phyloP scores from a whole-genome alignment of 2,329 filamentous ascomycete genomes.

The Aspergillus sp. region DNA sequence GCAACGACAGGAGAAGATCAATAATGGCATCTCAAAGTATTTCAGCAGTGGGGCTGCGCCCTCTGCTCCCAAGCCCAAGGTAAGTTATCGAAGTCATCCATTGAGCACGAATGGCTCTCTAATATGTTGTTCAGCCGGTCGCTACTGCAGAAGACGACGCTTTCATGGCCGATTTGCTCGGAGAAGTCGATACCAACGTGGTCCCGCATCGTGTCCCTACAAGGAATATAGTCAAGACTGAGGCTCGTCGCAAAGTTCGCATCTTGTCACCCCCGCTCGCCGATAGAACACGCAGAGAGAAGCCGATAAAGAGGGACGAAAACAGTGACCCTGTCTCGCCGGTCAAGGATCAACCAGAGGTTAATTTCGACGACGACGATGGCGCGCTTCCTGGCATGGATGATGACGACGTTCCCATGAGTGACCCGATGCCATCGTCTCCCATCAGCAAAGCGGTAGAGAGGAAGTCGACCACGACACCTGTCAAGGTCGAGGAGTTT shows the following conservation, averaged over 20 bases:
- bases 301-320: constrained; percentile 46
- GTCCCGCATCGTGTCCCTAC: constrained; percentile 57
- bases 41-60: constrained; percentile 74
- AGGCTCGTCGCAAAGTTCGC: constrained; percentile 75
- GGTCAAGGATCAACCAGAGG: constrained; percentile 40
- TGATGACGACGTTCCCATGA: constrained; percentile 80
- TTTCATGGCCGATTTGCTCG: constrained; percentile 82
- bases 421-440: constrained; percentile 82
- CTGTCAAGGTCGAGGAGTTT: constrained; percentile 63
- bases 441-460: constrained; percentile 77
- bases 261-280: constrained; percentile 73
- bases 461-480: constrained; percentile 60
- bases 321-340: constrained; percentile 51
- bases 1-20: constrained; percentile 80
- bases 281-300: constrained; percentile 58
- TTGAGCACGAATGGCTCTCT: constrained; percentile 2
- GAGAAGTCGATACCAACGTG: constrained; percentile 80
- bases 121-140: constrained; percentile 56
- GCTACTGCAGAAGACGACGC: constrained; percentile 86
- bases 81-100: constrained; percentile 40
- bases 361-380: constrained; percentile 56
- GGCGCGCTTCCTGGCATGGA: constrained; percentile 60
- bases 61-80: constrained; percentile 75
- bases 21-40: constrained; percentile 91
- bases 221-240: constrained; percentile 69